Evolutionary conservation across 2,329 filamentous ascomycete species (phyloP).

Genomic region (Trichoderma sp.): DNA sequence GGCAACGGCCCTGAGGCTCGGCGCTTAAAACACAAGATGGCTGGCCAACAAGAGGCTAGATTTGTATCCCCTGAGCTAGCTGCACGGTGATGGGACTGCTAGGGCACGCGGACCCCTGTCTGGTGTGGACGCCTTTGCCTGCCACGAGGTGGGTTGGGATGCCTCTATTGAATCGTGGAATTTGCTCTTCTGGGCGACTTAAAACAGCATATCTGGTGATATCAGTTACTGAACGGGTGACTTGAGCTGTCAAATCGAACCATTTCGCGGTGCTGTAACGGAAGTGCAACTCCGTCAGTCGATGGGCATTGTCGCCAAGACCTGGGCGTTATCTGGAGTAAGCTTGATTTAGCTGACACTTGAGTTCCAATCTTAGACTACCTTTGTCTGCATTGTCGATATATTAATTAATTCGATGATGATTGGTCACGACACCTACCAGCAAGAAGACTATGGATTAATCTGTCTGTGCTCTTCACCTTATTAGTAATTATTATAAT

Average conservation of each 20-base stretch:
- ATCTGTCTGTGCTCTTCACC: not conserved
- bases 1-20: constrained; percentile 18
- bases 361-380: not conserved
- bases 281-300: not conserved
- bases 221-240: constrained; percentile 1
- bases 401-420: not conserved
- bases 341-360: not conserved
- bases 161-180: not conserved
- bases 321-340: not conserved
- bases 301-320: not conserved
- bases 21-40: constrained; percentile 25
- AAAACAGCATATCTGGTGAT: not conserved
- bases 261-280: not conserved
- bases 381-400: not conserved
- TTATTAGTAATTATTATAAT: not conserved
- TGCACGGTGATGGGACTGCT: constrained; percentile 16
- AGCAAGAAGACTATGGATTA: not conserved
- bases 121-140: not conserved
- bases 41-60: constrained; percentile 18
- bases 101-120: not conserved
- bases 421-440: not conserved
- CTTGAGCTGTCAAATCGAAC: not conserved
- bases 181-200: not conserved
- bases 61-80: constrained; percentile 16
- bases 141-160: not conserved